These are phyloP conservation scores for Fraxinus floribunda DNA, from an alignment of 305 asterid species.

Conservation along the genomic window DNA sequence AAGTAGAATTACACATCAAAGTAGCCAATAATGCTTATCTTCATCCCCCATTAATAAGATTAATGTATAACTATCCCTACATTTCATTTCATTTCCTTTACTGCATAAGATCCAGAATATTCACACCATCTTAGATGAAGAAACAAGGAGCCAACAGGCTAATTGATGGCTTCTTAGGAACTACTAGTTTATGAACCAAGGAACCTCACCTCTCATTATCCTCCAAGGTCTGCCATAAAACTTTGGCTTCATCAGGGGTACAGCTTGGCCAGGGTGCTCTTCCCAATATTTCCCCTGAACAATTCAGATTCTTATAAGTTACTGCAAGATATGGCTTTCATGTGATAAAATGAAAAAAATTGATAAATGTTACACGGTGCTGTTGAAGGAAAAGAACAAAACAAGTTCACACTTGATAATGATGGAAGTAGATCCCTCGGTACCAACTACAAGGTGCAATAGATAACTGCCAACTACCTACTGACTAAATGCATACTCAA, in stretches of 20 bases:
- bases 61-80: conserved; percentile 12
- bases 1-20: background rate
- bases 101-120: background rate
- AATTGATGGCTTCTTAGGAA: conserved; percentile 12
- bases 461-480: background rate
- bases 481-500: background rate
- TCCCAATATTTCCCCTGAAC: conserved; percentile 86
- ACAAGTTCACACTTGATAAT: background rate
- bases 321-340: background rate
- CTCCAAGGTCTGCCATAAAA: conserved; percentile 90
- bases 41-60: background rate
- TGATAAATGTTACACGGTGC: background rate
- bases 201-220: conserved; percentile 80
- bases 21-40: background rate
- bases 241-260: conserved; percentile 81
- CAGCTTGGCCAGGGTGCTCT: conserved; percentile 74
- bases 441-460: background rate
- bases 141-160: background rate
- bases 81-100: background rate
- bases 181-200: conserved; percentile 42
- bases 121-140: background rate
- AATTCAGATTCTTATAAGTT: background rate
- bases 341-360: background rate
- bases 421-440: background rate
- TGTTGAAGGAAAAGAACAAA: background rate